phyloP scores from a whole-genome alignment of 164 flowering plant species.

The Magnolia changhungtana region DNA sequence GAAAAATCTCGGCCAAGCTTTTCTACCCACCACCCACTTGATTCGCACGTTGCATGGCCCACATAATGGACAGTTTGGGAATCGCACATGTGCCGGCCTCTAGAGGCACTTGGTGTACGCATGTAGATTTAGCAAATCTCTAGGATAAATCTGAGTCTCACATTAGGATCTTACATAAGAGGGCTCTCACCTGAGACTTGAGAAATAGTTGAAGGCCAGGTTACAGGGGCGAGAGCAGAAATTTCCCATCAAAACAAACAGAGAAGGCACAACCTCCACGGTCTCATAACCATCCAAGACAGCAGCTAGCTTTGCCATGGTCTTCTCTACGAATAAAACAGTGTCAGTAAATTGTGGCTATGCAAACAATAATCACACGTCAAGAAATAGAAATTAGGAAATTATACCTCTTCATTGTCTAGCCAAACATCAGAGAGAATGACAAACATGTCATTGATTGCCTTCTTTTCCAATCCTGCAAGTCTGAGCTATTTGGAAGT shows the following conservation, averaged over 20 bases:
- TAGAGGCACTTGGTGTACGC: background rate
- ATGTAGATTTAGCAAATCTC: no score
- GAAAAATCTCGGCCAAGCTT: background rate
- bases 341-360: conserved; percentile 3
- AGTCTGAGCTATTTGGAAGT: conserved; percentile 55
- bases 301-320: conserved; percentile 67
- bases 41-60: background rate
- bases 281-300: conserved; percentile 83
- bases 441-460: conserved; percentile 91
- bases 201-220: conserved; percentile 70
- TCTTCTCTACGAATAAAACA: conserved; percentile 58
- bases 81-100: background rate
- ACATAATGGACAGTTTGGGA: background rate
- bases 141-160: background rate
- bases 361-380: background rate
- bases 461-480: conserved; percentile 64
- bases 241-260: conserved; percentile 95
- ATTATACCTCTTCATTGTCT: conserved; percentile 82
- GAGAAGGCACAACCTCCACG: conserved; percentile 86
- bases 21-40: background rate
- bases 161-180: background rate
- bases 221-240: conserved; percentile 92
- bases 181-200: conserved; percentile 65
- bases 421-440: conserved; percentile 89
- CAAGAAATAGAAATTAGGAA: background rate